A percentile compares a stretch with the other conserved stretches of the same genome.
Conservation (phyloP, 208 protist species). For the Trypanosoma melophagium region DNA sequence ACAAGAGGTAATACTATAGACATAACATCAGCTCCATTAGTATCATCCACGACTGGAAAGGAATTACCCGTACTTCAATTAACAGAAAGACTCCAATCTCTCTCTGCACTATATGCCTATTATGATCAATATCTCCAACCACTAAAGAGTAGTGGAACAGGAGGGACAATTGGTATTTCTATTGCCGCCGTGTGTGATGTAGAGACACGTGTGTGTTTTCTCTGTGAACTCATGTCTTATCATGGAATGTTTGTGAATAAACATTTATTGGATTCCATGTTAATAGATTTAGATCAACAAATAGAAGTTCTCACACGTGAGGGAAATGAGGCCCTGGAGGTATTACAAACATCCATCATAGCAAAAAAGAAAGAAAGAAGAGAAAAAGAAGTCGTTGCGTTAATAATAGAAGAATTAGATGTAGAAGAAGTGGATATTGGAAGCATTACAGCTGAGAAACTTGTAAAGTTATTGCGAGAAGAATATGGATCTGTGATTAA, state of each 20-base stretch:
- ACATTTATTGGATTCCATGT: conserved; percentile 35
- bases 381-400: background rate
- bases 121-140: conserved; percentile 17
- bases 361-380: background rate
- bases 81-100: conserved; percentile 1
- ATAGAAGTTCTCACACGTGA: conserved; percentile 22
- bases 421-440: conserved; percentile 10
- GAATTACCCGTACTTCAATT: conserved; percentile 12
- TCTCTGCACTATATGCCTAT: conserved; percentile 15
- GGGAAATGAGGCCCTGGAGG: conserved; percentile 14
- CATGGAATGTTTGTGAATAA: conserved; percentile 72
- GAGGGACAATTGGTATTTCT: background rate
- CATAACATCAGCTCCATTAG: background rate
- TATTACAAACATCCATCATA: background rate
- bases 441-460: background rate
- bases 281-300: conserved; percentile 42
- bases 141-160: conserved; percentile 5
- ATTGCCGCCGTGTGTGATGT: conserved; percentile 36
- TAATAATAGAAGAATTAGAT: background rate
- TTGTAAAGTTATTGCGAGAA: background rate
- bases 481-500: background rate
- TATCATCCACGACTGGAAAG: background rate
- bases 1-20: background rate
- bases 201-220: conserved; percentile 56
- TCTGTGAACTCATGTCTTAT: conserved; percentile 71